These are phyloP conservation scores for Termitomyces sp. DNA, from an alignment of 768 basidiomycete species.

Conservation along the genomic window DNA sequence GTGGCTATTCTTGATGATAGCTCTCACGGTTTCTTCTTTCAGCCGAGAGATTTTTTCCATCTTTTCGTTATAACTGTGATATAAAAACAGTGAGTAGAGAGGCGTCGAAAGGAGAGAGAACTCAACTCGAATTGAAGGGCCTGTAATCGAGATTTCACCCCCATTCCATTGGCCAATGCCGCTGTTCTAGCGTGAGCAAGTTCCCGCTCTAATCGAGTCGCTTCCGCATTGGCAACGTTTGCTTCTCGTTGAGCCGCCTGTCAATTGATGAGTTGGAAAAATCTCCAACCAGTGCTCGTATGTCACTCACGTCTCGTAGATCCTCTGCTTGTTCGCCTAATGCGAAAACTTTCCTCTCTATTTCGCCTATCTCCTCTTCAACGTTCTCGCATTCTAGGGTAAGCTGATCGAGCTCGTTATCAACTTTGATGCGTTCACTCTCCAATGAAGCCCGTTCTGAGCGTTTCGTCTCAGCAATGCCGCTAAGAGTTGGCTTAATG, in stretches of 20 bases:
- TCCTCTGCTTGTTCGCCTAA: constrained; percentile 77
- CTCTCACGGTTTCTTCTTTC: constrained; percentile 75
- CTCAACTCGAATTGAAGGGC: constrained; percentile 71
- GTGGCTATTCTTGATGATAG: constrained; percentile 79
- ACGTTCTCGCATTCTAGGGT: constrained; percentile 74
- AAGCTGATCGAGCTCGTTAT: constrained; percentile 78
- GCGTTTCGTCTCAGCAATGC: constrained; percentile 68
- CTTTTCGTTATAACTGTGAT: constrained; percentile 69
- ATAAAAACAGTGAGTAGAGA: constrained; percentile 2
- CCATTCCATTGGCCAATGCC: constrained; percentile 77
- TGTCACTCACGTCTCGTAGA: constrained; percentile 63
- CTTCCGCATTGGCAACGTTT: constrained; percentile 59
- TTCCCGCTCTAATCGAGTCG: constrained; percentile 63
- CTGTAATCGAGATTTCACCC: constrained; percentile 74
- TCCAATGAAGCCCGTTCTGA: constrained; percentile 65
- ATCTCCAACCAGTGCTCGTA: background rate
- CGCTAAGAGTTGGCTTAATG: constrained; percentile 72
- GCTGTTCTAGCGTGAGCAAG: constrained; percentile 70
- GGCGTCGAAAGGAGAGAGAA: constrained; percentile 5
- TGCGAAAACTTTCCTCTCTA: constrained; percentile 67
- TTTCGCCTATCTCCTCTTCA: constrained; percentile 69
- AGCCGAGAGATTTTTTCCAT: constrained; percentile 68
- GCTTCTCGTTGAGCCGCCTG: constrained; percentile 80
- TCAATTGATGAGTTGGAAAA: background rate
- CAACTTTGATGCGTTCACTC: constrained; percentile 73